Base-by-base conservation (phyloP, 2,329 filamentous ascomycete species). In the Pseudopyrenochaeta lycopersici region DNA sequence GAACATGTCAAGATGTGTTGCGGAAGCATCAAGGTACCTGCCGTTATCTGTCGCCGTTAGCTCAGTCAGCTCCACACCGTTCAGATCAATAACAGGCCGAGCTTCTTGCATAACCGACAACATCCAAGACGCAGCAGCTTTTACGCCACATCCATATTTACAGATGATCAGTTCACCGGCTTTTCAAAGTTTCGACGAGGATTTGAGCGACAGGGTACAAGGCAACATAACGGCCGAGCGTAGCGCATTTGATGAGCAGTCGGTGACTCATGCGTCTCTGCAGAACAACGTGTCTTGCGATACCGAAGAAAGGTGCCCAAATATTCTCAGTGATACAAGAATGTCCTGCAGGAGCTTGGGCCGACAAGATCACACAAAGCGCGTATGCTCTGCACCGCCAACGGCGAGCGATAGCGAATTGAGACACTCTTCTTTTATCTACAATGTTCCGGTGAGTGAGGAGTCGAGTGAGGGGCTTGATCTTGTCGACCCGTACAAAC, bases 221-320 rank as follows among this genome's bases (percentile, higher is more conserved):
- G 49, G 44, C 36, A 46, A 61, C 14, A 38, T 43, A 29, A 53
- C 43, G 41, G 35, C 47, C 33, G 49, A 60, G 39, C 32, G 35
- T 41, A 60, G 55, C 47, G 55, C 46, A 33, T 61, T 60, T 48
- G 62, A 59, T 47, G 52, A 58, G 49, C 42, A 45, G 31, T 61
- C 51, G 39, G 59, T 67, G 63, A 66, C 54, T 62, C 63, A 64
- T 47, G 62, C 58, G 14, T 67, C 59, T 49, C 49, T 70, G 39
- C 54, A 57, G 39, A 67, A 69, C 60, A 65, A 70, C 54, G 59
- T 57, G 58, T 69, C 63, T 52, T 30, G 49, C 54, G 54, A 55
- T 46, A 57, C 36, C 45, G 54, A 52, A 49, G 42, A 45, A 20
- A 43, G 42, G 18, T 45, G 44, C 23, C 51, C 49, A 35, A 42